Evolutionary conservation across 306 rosid genomes (phyloP).

Genomic region (Pterocarpus santalinus): DNA sequence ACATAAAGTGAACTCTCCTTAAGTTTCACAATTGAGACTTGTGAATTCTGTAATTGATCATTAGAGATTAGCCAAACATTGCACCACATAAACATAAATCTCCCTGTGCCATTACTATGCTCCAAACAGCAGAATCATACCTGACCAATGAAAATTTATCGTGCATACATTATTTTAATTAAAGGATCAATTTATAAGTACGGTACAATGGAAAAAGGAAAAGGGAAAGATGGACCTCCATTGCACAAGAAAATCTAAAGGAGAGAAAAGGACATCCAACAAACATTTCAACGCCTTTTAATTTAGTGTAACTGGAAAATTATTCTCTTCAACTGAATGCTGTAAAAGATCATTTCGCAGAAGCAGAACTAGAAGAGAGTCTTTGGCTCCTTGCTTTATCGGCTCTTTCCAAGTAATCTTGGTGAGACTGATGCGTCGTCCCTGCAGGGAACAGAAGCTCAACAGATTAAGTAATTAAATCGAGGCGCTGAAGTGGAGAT

Average conservation of each 20-base stretch:
- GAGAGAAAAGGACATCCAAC: slow-evolving; percentile 10
- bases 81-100: slow-evolving; percentile 5
- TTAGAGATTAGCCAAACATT: slow-evolving; percentile 11
- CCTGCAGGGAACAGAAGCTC: slow-evolving; percentile 58
- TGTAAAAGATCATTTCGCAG: slow-evolving; percentile 66
- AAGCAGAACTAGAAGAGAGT: slow-evolving; percentile 77
- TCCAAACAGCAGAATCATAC: not conserved
- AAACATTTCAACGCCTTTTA: slow-evolving; percentile 31
- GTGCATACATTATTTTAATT: not conserved
- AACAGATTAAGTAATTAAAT: slow-evolving; percentile 34
- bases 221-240: slow-evolving; percentile 34
- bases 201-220: slow-evolving; percentile 5
- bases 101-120: not conserved
- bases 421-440: slow-evolving; percentile 87
- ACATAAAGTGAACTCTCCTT: too few species aligned
- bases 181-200: slow-evolving; percentile 23
- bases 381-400: slow-evolving; percentile 96
- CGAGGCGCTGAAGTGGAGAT: not conserved
- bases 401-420: slow-evolving; percentile 91
- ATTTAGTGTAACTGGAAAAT: slow-evolving; percentile 34
- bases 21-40: too few species aligned
- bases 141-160: slow-evolving; percentile 23
- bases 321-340: slow-evolving; percentile 37
- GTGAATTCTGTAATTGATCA: not conserved
- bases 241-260: slow-evolving; percentile 22